phyloP scores from a whole-genome alignment of 2,329 filamentous ascomycete genomes.

The Pyrenochaeta sp. region DNA sequence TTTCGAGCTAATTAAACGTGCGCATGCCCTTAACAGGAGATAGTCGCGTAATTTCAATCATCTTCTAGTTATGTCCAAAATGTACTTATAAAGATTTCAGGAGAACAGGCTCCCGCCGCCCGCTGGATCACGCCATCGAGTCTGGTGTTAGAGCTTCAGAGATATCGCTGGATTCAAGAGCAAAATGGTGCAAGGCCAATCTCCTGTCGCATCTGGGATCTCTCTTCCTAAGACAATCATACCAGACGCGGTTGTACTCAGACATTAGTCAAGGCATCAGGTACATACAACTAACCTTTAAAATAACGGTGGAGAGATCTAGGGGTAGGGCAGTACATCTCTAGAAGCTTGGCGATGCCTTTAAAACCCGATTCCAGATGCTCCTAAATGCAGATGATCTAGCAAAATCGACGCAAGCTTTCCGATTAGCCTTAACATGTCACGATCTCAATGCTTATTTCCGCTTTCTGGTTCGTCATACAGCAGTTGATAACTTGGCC shows the following conservation, averaged over 20 bases:
- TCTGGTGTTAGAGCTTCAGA: conserved; percentile 5
- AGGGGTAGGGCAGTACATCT: conserved; percentile 3
- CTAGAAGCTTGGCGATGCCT: conserved; percentile 4
- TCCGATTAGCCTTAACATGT: conserved; percentile 4
- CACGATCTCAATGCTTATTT: conserved; percentile 5
- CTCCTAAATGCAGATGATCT: conserved; percentile 3
- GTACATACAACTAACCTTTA: conserved; percentile 4
- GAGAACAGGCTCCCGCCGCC: conserved; percentile 4
- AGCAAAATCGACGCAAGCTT: conserved; percentile 6
- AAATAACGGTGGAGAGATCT: conserved; percentile 4
- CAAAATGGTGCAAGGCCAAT: conserved; percentile 5
- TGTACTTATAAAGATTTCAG: conserved; percentile 5
- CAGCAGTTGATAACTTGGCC: conserved; percentile 3
- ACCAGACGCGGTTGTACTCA: conserved; percentile 5
- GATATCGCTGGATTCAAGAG: conserved; percentile 4
- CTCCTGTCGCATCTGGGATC: conserved; percentile 3
- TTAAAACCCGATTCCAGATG: conserved; percentile 4
- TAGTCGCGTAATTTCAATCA: conserved; percentile 5
- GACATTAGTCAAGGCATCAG: conserved; percentile 4
- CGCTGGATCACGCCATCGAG: conserved; percentile 2
- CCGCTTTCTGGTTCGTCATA: conserved; percentile 5
- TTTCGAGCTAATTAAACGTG: conserved; percentile 4
- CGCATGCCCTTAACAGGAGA: conserved; percentile 4
- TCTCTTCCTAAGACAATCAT: conserved; percentile 5
- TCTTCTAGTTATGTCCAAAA: conserved; percentile 5